phyloP scores from a whole-genome alignment of 2,329 filamentous ascomycete genomes.

The Fusarium proliferatum region DNA sequence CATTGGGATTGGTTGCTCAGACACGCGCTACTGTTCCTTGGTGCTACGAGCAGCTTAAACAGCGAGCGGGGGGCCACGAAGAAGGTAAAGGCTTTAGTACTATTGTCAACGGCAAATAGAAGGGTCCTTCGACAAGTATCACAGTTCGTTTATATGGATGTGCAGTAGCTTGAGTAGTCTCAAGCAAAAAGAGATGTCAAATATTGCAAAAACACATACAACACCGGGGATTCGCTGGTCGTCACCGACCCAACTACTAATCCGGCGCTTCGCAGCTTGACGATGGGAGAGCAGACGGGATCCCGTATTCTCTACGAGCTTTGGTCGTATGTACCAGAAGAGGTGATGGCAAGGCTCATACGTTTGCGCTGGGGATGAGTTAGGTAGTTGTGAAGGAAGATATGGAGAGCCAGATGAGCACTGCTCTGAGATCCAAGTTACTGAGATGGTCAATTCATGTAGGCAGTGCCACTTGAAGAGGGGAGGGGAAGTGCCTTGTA shows the following conservation, averaged over 20 bases:
- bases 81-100: background rate
- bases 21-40: background rate
- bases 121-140: background rate
- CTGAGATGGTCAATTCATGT: too few species aligned
- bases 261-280: slow-evolving; percentile 36
- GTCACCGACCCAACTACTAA: slow-evolving; percentile 37
- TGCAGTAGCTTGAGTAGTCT: background rate
- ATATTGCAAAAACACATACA: slow-evolving; percentile 13
- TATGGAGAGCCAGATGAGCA: background rate
- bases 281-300: slow-evolving; percentile 33
- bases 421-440: background rate
- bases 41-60: background rate
- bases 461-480: background rate
- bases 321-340: slow-evolving; percentile 8
- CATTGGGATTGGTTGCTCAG: background rate
- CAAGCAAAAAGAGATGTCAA: background rate
- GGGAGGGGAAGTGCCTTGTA: background rate
- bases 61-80: too few species aligned
- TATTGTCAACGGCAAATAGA: background rate
- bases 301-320: slow-evolving; percentile 34
- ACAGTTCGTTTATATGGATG: background rate
- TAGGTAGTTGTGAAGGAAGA: too few species aligned
- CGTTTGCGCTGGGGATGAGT: background rate
- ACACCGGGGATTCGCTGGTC: slow-evolving; percentile 36
- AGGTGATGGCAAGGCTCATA: background rate